These are phyloP conservation scores for Sclerotinia subarctica DNA, from an alignment of 2,329 filamentous ascomycete genomes.

Conservation along the genomic window DNA sequence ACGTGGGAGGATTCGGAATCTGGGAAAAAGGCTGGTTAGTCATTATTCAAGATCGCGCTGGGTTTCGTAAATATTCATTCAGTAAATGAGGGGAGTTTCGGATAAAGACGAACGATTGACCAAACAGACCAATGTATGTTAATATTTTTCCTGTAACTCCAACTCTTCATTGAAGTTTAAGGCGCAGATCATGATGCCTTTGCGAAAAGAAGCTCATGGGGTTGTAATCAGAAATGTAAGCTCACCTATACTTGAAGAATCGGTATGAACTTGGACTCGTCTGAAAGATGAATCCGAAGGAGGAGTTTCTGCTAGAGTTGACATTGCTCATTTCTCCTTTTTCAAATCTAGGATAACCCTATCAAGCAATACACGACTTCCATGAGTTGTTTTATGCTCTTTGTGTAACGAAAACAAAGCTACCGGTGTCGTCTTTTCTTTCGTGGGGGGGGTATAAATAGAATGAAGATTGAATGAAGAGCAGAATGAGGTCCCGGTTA, in stretches of 20 bases:
- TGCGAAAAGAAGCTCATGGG: conserved; percentile 8
- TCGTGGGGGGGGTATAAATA: neutral
- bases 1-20: conserved; percentile 10
- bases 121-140: neutral
- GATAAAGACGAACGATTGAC: conserved; percentile 11
- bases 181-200: conserved; percentile 3
- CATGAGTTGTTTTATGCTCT: conserved; percentile 12
- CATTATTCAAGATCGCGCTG: conserved; percentile 7
- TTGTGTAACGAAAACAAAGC: conserved; percentile 17
- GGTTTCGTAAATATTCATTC: neutral
- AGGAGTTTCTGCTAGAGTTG: conserved; percentile 25
- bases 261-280: conserved; percentile 24
- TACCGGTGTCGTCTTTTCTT: neutral
- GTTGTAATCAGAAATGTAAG: conserved; percentile 14
- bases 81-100: neutral
- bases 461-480: neutral
- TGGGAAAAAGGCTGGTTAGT: conserved; percentile 8
- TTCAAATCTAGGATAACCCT: conserved; percentile 20
- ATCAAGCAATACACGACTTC: conserved; percentile 17
- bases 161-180: neutral
- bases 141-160: neutral
- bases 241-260: conserved; percentile 26
- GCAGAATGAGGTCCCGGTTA: neutral
- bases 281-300: conserved; percentile 19
- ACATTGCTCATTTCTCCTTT: conserved; percentile 31